Percentiles rank a stretch among this genome's conserved stretches.
These are phyloP conservation scores for Suhomyces tanzawaensis DNA, from an alignment of 805 yeast species.

Conservation along the genomic window DNA sequence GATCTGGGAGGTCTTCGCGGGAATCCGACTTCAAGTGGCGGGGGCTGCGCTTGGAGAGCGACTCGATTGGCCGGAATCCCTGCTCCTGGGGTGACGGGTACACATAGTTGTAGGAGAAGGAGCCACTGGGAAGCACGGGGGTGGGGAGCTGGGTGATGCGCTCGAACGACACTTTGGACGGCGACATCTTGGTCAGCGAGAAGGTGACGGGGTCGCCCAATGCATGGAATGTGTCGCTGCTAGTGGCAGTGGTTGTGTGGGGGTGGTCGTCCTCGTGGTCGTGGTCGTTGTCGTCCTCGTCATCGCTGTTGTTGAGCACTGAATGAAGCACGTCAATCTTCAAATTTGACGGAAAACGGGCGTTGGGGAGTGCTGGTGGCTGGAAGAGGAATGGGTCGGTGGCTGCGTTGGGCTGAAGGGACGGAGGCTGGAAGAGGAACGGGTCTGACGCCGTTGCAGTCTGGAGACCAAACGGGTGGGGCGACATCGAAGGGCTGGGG, in stretches of 20 bases:
- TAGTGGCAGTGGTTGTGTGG: background rate
- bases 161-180: slow-evolving; percentile 21
- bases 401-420: background rate
- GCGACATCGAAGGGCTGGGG: slow-evolving; percentile 1
- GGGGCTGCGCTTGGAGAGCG: background rate
- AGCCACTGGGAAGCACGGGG: slow-evolving; percentile 27
- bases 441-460: too few species aligned
- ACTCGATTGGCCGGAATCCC: background rate
- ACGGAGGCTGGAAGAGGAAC: slow-evolving; percentile 1
- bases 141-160: slow-evolving; percentile 46
- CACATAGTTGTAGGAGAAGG: slow-evolving; percentile 4
- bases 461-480: too few species aligned
- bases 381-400: background rate
- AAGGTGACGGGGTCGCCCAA: slow-evolving; percentile 7
- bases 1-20: background rate
- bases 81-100: slow-evolving; percentile 1
- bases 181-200: slow-evolving; percentile 13
- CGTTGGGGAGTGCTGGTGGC: slow-evolving; percentile 1
- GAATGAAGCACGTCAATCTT: slow-evolving; percentile 3
- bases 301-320: background rate
- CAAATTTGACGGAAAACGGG: slow-evolving; percentile 2
- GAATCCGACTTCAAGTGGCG: background rate
- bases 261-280: background rate
- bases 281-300: background rate
- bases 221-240: background rate